Percentiles rank a stretch among this genome's conserved stretches.
Conservation (phyloP, 768 basidiomycete genomes). For the Lanmaoa pseudosensibilis region DNA sequence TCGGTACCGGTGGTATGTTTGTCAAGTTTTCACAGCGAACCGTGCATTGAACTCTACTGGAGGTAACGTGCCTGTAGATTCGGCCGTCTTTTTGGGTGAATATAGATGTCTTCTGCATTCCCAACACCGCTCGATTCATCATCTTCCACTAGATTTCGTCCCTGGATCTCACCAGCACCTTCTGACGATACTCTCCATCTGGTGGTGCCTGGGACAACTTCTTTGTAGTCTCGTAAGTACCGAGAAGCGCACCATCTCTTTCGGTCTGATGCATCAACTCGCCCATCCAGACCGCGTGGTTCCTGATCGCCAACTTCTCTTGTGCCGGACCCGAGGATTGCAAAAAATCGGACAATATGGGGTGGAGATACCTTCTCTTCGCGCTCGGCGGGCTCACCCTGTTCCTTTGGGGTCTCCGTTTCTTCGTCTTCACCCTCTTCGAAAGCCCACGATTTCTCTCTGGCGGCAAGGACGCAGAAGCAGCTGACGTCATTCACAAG, state of each 20-base stretch:
- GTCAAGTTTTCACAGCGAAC: background rate
- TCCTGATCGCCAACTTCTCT: slow-evolving; percentile 55
- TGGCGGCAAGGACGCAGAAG: slow-evolving; percentile 53
- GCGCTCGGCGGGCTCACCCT: slow-evolving; percentile 53
- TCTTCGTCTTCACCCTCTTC: slow-evolving; percentile 51
- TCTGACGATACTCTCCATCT: slow-evolving; percentile 55
- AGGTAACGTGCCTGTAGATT: slow-evolving; percentile 58
- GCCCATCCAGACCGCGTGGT: slow-evolving; percentile 51
- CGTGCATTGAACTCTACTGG: background rate
- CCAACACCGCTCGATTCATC: background rate
- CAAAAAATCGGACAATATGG: slow-evolving; percentile 52
- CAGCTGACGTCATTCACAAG: slow-evolving; percentile 46
- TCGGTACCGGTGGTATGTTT: slow-evolving; percentile 47
- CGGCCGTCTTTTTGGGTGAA: slow-evolving; percentile 50
- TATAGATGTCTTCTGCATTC: background rate
- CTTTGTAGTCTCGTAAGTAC: slow-evolving; percentile 44
- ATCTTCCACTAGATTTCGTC: slow-evolving; percentile 42
- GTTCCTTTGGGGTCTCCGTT: slow-evolving; percentile 51
- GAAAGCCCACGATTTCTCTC: slow-evolving; percentile 61
- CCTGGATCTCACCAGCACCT: slow-evolving; percentile 58
- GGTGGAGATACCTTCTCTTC: slow-evolving; percentile 62
- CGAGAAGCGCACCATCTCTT: background rate
- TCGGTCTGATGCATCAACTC: background rate
- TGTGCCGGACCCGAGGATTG: slow-evolving; percentile 41
- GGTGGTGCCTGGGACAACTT: slow-evolving; percentile 60